These are phyloP conservation scores for Dendrobium officinale DNA, from an alignment of 106 monocot genomes.

Conservation along the genomic window DNA sequence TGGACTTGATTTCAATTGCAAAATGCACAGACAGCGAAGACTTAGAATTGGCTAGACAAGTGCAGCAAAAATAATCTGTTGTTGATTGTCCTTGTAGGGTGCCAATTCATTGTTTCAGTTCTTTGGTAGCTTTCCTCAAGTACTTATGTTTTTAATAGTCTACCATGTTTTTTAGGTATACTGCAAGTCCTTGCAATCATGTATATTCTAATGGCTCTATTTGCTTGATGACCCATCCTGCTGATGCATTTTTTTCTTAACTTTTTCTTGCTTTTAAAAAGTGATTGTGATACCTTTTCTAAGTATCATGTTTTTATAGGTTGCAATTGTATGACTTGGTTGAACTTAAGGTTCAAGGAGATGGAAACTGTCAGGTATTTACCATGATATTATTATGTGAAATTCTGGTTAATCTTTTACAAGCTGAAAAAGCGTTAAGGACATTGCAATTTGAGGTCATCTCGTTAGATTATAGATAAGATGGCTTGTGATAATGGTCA, in stretches of 20 bases:
- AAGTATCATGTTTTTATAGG: conserved; percentile 17
- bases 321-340: conserved; percentile 56
- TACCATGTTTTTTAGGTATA: not conserved
- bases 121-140: not conserved
- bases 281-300: not conserved
- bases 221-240: not conserved
- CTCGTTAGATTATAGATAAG: not conserved
- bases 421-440: not conserved
- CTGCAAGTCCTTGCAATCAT: not conserved
- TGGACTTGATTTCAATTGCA: too few species aligned
- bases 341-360: conserved; percentile 70
- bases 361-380: conserved; percentile 78
- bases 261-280: not conserved
- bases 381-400: not conserved
- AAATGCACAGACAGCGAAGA: too few species aligned
- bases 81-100: not conserved
- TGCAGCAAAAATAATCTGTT: not conserved
- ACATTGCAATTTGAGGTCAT: not conserved
- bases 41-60: too few species aligned
- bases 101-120: not conserved
- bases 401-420: not conserved
- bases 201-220: not conserved
- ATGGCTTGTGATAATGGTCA: not conserved
- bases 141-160: not conserved
- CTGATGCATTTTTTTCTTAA: not conserved